A percentile compares a stretch with the other conserved stretches of the same genome.
phyloP scores from a whole-genome alignment of 2,329 filamentous ascomycete genomes.

The Alternaria dauci region DNA sequence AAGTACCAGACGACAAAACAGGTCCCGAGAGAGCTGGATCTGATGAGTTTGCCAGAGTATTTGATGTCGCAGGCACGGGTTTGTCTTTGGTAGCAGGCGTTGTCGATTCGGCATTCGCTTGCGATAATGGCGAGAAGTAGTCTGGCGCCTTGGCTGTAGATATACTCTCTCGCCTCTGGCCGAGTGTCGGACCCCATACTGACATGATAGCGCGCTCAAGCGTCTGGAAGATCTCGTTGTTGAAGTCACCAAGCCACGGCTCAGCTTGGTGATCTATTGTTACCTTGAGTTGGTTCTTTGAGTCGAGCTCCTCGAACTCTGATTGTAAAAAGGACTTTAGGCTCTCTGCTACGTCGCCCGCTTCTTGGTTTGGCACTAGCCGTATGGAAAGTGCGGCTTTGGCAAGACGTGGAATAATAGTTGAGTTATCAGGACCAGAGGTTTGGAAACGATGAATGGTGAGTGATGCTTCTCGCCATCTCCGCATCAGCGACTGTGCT shows the following conservation, averaged over 20 bases:
- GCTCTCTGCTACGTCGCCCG: slow-evolving; percentile 74
- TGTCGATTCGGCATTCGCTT: slow-evolving; percentile 10
- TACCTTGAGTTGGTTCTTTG: slow-evolving; percentile 81
- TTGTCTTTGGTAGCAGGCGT: slow-evolving; percentile 19
- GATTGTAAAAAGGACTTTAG: slow-evolving; percentile 73
- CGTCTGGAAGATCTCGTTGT: slow-evolving; percentile 88
- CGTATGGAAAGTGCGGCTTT: slow-evolving; percentile 89
- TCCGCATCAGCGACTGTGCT: slow-evolving; percentile 85
- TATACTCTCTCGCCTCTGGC: slow-evolving; percentile 32
- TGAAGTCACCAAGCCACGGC: slow-evolving; percentile 92
- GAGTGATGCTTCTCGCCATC: slow-evolving; percentile 93
- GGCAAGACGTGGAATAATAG: slow-evolving; percentile 88
- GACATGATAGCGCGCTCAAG: slow-evolving; percentile 85
- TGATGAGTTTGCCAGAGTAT: slow-evolving; percentile 57
- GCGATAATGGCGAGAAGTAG: slow-evolving; percentile 24
- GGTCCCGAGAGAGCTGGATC: slow-evolving; percentile 27
- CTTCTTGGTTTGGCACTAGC: slow-evolving; percentile 91
- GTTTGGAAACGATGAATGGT: slow-evolving; percentile 94
- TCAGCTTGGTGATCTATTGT: slow-evolving; percentile 93
- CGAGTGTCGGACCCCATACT: slow-evolving; percentile 74
- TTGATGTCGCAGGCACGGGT: slow-evolving; percentile 59
- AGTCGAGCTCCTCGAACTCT: slow-evolving; percentile 77
- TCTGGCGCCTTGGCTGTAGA: slow-evolving; percentile 23
- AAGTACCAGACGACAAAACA: slow-evolving; percentile 1
- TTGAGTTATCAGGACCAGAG: slow-evolving; percentile 85